A percentile compares a stretch with the other conserved stretches of the same genome.
phyloP scores from a whole-genome alignment of 164 flowering plant genomes.

The Tetrastigma voinierianum region DNA sequence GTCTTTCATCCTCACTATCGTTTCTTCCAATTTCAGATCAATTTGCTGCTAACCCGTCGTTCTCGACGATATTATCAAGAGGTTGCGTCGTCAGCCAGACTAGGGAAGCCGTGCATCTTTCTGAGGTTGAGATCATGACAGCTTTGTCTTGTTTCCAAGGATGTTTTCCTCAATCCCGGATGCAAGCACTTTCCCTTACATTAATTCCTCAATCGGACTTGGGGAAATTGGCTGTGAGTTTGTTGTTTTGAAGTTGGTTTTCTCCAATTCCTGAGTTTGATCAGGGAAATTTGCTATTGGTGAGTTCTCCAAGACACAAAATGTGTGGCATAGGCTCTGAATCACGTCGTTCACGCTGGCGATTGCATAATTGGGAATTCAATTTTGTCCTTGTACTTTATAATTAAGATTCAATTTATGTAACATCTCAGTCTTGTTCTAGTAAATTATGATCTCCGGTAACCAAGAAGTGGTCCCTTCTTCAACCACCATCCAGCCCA shows the following conservation, averaged over 20 bases:
- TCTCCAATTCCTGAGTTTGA: background rate
- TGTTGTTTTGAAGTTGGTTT: background rate
- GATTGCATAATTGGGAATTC: too few species aligned
- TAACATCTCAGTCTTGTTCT: too few species aligned
- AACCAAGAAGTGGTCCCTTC: too few species aligned
- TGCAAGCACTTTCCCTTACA: conserved; percentile 53
- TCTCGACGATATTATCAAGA: conserved; percentile 36
- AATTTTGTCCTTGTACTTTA: too few species aligned
- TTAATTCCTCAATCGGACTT: background rate
- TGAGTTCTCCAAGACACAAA: too few species aligned
- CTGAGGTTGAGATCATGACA: conserved; percentile 54
- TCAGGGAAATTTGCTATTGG: too few species aligned
- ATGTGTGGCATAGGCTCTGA: too few species aligned
- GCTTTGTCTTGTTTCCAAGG: conserved; percentile 45
- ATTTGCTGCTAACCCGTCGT: conserved; percentile 1
- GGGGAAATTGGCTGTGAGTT: background rate
- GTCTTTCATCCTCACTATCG: background rate
- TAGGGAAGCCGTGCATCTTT: conserved; percentile 53
- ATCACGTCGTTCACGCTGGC: too few species aligned
- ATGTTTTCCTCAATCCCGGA: conserved; percentile 55
- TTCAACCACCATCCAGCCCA: too few species aligned
- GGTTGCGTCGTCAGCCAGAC: conserved; percentile 38
- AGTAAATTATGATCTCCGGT: too few species aligned
- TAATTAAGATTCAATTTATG: too few species aligned
- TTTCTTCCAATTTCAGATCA: background rate